Evolutionary conservation across 805 yeast genomes (phyloP), one percentile per base, ranked within the genome.

Genomic region (Kodamaea neixiangensis): DNA sequence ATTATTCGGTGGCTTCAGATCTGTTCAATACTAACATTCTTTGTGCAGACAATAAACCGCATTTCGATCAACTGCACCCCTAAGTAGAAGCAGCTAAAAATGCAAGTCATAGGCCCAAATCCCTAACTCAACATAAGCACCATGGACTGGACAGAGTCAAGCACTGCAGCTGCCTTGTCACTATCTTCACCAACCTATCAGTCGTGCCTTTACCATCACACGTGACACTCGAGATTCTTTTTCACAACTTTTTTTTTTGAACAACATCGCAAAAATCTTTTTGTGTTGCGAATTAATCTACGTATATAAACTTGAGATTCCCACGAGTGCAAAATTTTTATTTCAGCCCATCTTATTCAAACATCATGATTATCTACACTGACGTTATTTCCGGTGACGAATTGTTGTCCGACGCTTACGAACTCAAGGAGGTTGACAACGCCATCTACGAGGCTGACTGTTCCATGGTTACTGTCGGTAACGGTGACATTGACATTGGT

Each of bases 401-500:
- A 83, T 80, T 88, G 67, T 80, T 93, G 78, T 94, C 99, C 60
- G 97, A 92, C 72, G 99, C 99, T 70, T 94, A 92, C 84, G 96
- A 89, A 76, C 70, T 82, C 74, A 86, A 79, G 71, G 79, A 77
- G 74, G 97, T 94, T 61, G 97, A 89, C 68, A 89, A 82, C 61
- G 98, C 81, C 67, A 90, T 94, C 73, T 89, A 81, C 83, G 99
- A 94, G 82, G 98, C 96, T 62, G 89, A 94, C 86, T 91, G 97
- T 80, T 79, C 82, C 67, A 85, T 91, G 94, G 83, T 94, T 75
- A 86, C 80, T 67, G 90, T 94, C 67, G 85, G 83, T 74, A 88
- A 90, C 71, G 97, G 84, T 68, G 94, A 94, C 71, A 85, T 94
- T 65, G 98, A 94, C 77, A 94, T 94, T 75, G 99, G 99, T 80